Conservation (phyloP, 2,329 filamentous ascomycete species). For the Epichloe hybrida region DNA sequence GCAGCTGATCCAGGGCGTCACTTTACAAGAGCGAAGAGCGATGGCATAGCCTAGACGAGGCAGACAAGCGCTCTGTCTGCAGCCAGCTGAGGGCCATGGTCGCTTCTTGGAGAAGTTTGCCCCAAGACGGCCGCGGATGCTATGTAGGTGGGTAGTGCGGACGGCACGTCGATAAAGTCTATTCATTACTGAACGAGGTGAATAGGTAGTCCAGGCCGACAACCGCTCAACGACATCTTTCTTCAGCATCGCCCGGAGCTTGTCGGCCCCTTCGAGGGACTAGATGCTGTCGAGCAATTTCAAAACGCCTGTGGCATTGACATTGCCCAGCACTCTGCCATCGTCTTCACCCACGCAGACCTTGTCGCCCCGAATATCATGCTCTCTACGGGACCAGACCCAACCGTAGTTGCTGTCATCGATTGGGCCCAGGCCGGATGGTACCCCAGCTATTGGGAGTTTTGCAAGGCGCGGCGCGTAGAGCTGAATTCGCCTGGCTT, state of each 20-base stretch:
- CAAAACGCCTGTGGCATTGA: conserved; percentile 18
- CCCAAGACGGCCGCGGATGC: conserved; percentile 6
- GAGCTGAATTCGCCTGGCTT: conserved; percentile 11
- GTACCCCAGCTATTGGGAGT: conserved; percentile 22
- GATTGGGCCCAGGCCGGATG: conserved; percentile 19
- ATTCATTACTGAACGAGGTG: conserved; percentile 8
- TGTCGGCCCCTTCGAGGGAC: conserved; percentile 17
- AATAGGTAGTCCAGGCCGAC: conserved; percentile 16
- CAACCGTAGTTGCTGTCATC: conserved; percentile 12
- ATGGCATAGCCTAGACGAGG: conserved; percentile 9
- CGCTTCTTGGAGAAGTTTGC: conserved; percentile 9
- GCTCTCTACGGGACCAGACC: conserved; percentile 7
- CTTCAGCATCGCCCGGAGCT: conserved; percentile 10
- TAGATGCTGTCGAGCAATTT: conserved; percentile 17
- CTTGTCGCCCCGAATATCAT: conserved; percentile 15
- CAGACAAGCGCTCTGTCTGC: conserved; percentile 15
- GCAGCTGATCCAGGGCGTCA: conserved; percentile 11
- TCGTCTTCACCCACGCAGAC: conserved; percentile 16
- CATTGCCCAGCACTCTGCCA: conserved; percentile 11
- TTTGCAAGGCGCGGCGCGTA: conserved; percentile 15
- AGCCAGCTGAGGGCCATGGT: conserved; percentile 15
- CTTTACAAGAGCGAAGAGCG: conserved; percentile 10
- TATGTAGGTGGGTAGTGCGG: conserved; percentile 9
- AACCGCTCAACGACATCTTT: conserved; percentile 20
- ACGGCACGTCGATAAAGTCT: not conserved